A percentile compares a stretch with the other conserved stretches of the same genome.
Evolutionary conservation across 148 eudicot genomes (phyloP).

Genomic region (Tetragonia tetragonoides): DNA sequence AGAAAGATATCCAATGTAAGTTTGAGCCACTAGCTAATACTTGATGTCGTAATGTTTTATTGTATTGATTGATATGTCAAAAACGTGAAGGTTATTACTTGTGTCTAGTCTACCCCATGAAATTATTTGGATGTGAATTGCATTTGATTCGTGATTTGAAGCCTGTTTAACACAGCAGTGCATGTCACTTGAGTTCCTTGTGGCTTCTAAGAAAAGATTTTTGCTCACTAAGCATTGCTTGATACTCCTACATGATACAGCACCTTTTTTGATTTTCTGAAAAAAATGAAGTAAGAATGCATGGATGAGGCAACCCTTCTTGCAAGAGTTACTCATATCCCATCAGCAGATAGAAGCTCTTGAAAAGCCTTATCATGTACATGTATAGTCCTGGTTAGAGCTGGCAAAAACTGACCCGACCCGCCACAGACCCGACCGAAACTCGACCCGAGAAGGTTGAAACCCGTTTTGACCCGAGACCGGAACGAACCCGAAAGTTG

Average conservation of each 20-base stretch:
- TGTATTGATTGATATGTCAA: background rate
- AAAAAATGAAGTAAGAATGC: no score
- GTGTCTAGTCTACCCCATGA: background rate
- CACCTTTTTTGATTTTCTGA: no score
- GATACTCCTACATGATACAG: background rate
- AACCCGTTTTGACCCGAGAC: no score
- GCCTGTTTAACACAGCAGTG: background rate
- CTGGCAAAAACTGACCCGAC: no score
- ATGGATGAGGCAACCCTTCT: no score
- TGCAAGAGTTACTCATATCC: no score
- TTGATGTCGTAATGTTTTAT: background rate
- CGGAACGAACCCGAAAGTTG: no score
- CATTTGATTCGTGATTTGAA: background rate
- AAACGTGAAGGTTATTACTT: background rate
- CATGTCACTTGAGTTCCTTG: background rate
- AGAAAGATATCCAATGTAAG: conserved; percentile 30
- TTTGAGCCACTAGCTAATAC: background rate
- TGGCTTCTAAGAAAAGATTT: background rate
- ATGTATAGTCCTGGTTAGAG: no score
- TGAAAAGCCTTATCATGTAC: no score
- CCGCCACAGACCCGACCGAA: no score
- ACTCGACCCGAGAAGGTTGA: no score
- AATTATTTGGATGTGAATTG: background rate
- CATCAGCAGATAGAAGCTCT: no score
- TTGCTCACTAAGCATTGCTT: background rate